Base-by-base conservation (phyloP, 2,329 filamentous ascomycete species). In the Aspergillus sp. region DNA sequence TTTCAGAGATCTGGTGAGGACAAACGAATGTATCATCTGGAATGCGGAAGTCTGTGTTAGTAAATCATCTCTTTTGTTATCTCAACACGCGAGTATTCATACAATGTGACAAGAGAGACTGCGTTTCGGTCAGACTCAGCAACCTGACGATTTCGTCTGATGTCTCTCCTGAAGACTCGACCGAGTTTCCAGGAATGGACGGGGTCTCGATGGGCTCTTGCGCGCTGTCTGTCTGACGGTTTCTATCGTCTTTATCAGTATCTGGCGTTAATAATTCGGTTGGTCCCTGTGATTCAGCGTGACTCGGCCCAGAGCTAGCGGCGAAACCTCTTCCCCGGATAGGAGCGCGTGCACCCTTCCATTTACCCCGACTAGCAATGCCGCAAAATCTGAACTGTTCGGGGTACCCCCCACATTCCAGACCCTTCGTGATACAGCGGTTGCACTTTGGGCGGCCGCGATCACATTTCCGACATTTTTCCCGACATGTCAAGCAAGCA, bases 401-500 rank as follows among this genome's bases (percentile, higher is more conserved):
- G 2, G 65, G 65, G 45, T 68, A 68, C 13, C 65, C 65, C 33
- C 56, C 61, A 48, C 66, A 69, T 42, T 64, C 50, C 14, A 68
- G 52, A 32, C 66, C 66, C 45, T 66, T 69, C 10, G 58, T 60
- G 14, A 65, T 55, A 40, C 66, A 69, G 20, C 66, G 59, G 48
- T 62, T 60, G 40, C 66, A 69, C 14, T 54, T 56, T 3, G 66
- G 66, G n/a, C 64, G 60, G 19, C 52, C 57, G 2, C 65, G 65
- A 47, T 69, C 66, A 46, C 66, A 69, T 55, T 60, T 60, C 16
- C 66, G 64, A 40, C 63, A 68, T 50, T 69, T 69, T 50, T 68
- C 61, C 51, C 66, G 61, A 48, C 66, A 69, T 51, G 66, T 69
- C 51, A 64, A 50, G 51, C 66, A 69, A 40, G 66, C 66, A 19